Base-by-base conservation (phyloP, 257 asterid species). In the Capsicum chinense region DNA sequence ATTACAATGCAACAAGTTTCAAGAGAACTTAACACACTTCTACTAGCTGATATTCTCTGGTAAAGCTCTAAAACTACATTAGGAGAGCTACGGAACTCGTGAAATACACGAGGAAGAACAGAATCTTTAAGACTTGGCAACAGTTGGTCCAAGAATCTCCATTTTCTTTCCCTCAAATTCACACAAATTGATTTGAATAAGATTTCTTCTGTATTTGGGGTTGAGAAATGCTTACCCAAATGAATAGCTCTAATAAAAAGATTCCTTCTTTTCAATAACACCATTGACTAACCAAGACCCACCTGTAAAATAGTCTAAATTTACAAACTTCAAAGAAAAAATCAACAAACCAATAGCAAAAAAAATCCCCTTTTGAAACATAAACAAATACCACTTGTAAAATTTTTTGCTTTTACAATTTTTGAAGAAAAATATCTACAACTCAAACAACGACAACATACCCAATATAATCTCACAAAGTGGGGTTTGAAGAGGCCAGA, bases 121-220 rank as follows among this genome's bases (percentile, higher is more conserved):
- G 93, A 73, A 42, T 37, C 83, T 83, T 95, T 84, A 63, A 91
- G 88, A 64, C 81, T 84, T 17, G 96, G 82, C 39, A 90, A 85
- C 21, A 90, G 19, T 48, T 90, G 92, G 86, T 89, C 91, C 90
- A 95, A 80, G 76, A 90, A 87, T 21, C 88, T 92, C 99, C 98
- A 95, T 92, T 88, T 95, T 76, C 89, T 93, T 87, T 90, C 95
- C 89, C 90, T 89, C 64, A 93, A 64, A 83, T 94, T 93, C 86
- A 91, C 91, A 86, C 98, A 93, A 50, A 92, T 67, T 80, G 98
- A 90, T 84, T 83, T 90, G 47, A 90, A 91, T 70, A 93, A 66
- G 58, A 94, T 90, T 83, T 92, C 95, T 89, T 95, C 94, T 13
- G 92, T 81, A 76, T 86, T 81, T 71, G 97, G 95, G 84, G 83